Base-by-base conservation (phyloP, 164 flowering plant genomes). In the Chimonanthus salicifolius region DNA sequence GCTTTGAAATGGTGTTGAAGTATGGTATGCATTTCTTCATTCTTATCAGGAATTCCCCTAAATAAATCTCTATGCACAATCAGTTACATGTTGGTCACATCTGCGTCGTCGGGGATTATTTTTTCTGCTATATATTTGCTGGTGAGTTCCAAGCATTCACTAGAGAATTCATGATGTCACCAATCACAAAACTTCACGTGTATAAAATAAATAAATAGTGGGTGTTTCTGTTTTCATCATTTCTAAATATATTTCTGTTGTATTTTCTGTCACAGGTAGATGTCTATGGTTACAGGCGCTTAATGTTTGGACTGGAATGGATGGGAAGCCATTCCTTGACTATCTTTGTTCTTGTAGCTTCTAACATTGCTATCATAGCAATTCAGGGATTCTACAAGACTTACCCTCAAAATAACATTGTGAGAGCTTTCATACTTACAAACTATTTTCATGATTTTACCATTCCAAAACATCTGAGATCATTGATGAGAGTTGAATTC, bases 21-120 rank as follows among this genome's bases (percentile, higher is more conserved):
- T 76, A 74, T 70, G 16, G 70, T 49, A 16, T 4, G 13, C 60
- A 20, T 78, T 63, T 21, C 9, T 72, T 77, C 5, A 76, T 70
- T 63, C 20, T 74, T 74, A 51, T 75, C 89, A 88, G 91, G 90
- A 48, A 65, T 88, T 47, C 92, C 92, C 46, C 58, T 88, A 45
- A 87, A 90, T 80, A 90, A 90, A 82, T 80, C 91, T 49, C 79
- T 90, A 49, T 89, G 85, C 75, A 85, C 92, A 48, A 64, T 83
- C 69, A 89, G 89, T 83, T 90, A 90, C 75, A 75, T 84, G 85
- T 78, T 88, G 81, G 77, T 88, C 49, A 88, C 95, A 45, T 82
- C 91, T 71, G 91, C 86, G 50, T 47, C 80, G 47, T 85, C 91
- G 10, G 91, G 92, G 49, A 69, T 89, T 83, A 85, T 84, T 68